phyloP scores from a whole-genome alignment of 306 rosid genomes.

The Quercus cerris region DNA sequence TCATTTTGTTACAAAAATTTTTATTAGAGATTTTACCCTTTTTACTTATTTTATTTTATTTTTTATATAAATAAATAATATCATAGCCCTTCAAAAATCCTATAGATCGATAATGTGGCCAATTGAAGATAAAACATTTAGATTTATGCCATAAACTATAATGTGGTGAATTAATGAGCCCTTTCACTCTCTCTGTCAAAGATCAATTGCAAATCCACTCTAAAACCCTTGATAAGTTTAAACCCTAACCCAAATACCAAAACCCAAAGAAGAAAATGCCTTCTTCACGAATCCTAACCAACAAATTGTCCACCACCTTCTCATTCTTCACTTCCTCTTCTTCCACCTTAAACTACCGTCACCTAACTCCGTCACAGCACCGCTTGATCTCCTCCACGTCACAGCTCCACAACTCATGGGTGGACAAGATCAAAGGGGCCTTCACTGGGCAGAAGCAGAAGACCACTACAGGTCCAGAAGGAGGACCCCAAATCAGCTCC shows the following conservation, averaged over 20 bases:
- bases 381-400: slow-evolving; percentile 63
- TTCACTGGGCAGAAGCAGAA: slow-evolving; percentile 53
- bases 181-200: no score
- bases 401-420: slow-evolving; percentile 65
- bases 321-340: slow-evolving; percentile 1
- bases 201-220: no score
- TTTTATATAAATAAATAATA: no score
- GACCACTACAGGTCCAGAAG: slow-evolving; percentile 20
- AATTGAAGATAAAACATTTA: rapidly evolving
- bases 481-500: slow-evolving; percentile 28
- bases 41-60: no score
- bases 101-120: rapidly evolving
- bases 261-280: slow-evolving; percentile 25
- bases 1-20: no score
- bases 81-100: rapidly evolving
- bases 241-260: not conserved
- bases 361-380: slow-evolving; percentile 21
- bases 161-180: rapidly evolving
- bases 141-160: rapidly evolving
- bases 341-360: not conserved
- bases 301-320: not conserved
- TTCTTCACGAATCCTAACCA: slow-evolving; percentile 37
- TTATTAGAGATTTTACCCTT: no score
- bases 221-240: not conserved
- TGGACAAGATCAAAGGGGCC: slow-evolving; percentile 69